A percentile compares a stretch with the other conserved stretches of the same genome.
Conservation (phyloP, 2,329 filamentous ascomycete genomes). For the Penicillium sp. region DNA sequence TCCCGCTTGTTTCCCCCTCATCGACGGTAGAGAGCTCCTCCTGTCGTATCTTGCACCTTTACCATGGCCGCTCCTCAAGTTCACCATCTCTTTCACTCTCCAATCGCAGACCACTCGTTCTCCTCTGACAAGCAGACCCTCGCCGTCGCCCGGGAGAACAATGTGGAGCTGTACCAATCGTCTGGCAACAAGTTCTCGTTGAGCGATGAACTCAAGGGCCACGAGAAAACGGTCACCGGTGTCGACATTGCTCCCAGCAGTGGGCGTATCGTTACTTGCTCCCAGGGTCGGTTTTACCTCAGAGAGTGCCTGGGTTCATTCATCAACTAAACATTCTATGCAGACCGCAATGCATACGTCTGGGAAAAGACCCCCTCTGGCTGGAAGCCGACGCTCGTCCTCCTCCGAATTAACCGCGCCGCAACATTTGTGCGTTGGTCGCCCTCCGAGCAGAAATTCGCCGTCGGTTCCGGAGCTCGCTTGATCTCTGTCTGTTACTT, state of each 20-base stretch:
- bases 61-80: constrained; percentile 84
- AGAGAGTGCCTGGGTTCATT: not conserved
- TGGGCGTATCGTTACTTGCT: constrained; percentile 95
- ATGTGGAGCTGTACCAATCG: constrained; percentile 81
- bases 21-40: constrained; percentile 98
- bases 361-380: constrained; percentile 92
- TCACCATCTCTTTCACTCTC: constrained; percentile 93
- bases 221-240: constrained; percentile 95
- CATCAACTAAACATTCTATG: not conserved
- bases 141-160: constrained; percentile 85
- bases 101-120: constrained; percentile 97
- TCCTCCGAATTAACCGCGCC: constrained; percentile 93
- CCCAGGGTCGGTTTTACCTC: constrained; percentile 64
- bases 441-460: constrained; percentile 94
- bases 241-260: constrained; percentile 90
- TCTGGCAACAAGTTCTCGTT: constrained; percentile 74
- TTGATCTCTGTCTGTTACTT: constrained; percentile 98
- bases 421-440: constrained; percentile 98
- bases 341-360: constrained; percentile 95
- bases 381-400: constrained; percentile 95
- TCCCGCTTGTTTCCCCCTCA: constrained; percentile 10
- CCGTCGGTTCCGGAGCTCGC: constrained; percentile 90
- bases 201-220: constrained; percentile 89
- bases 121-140: constrained; percentile 84
- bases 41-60: constrained; percentile 59